A percentile compares a stretch with the other conserved stretches of the same genome.
Conservation (phyloP, 805 yeast genomes). For the Zygosaccharomyces rouxii region DNA sequence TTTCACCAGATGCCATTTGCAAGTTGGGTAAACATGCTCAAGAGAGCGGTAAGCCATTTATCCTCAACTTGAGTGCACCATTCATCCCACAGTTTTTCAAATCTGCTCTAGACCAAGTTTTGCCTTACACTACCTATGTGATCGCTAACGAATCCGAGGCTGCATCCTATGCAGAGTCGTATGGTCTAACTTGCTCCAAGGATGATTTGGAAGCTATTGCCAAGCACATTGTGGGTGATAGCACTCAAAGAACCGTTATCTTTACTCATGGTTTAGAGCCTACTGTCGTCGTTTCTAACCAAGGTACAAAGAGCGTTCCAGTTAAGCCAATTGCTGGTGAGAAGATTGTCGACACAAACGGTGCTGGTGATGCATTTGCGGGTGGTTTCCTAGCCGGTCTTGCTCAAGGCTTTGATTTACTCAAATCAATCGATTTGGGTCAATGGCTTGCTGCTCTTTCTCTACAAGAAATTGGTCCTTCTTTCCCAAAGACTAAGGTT, state of each 20-base stretch:
- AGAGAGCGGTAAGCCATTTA: conserved; percentile 67
- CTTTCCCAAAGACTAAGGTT: conserved; percentile 79
- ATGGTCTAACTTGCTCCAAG: conserved; percentile 46
- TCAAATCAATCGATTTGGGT: conserved; percentile 69
- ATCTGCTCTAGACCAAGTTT: conserved; percentile 71
- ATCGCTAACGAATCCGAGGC: conserved; percentile 98
- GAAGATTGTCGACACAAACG: conserved; percentile 87
- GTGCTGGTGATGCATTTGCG: conserved; percentile 99
- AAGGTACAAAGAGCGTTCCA: conserved; percentile 48
- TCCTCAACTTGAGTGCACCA: conserved; percentile 91
- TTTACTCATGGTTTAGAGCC: conserved; percentile 95
- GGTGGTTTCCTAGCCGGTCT: conserved; percentile 92
- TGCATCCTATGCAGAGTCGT: conserved; percentile 85
- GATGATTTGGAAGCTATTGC: conserved; percentile 75
- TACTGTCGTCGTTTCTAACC: conserved; percentile 69
- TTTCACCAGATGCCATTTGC: conserved; percentile 89
- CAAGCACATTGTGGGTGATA: conserved; percentile 52
- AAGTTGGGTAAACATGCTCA: conserved; percentile 92
- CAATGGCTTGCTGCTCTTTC: conserved; percentile 95
- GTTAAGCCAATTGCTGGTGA: conserved; percentile 67
- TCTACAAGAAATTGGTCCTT: conserved; percentile 90
- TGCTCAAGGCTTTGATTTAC: conserved; percentile 63
- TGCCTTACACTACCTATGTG: conserved; percentile 86
- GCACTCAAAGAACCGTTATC: conserved; percentile 81
- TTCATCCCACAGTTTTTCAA: conserved; percentile 95